Base-by-base conservation (phyloP, 2,329 filamentous ascomycete genomes). In the Talaromyces amestolkiae region DNA sequence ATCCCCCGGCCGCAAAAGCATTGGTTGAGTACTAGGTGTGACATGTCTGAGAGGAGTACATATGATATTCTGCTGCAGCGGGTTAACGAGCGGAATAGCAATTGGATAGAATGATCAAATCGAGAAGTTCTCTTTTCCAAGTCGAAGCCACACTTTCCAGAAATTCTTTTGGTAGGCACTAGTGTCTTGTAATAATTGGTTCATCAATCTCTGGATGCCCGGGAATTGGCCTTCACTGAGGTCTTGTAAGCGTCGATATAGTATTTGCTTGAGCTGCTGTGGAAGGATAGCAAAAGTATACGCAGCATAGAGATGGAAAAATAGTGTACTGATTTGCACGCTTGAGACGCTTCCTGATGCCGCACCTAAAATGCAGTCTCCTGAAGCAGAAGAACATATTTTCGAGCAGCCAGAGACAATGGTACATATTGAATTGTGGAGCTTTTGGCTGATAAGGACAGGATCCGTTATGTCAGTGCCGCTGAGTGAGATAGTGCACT, bases 121-220 rank as follows among this genome's bases (percentile, higher is more conserved):
- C n/a, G 63, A 61, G 47, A 65, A 65, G 15, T 27, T 60, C 37
- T 65, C 63, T n/a, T 65, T 59, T 9, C 63, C 63, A 3, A 65
- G 33, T 24, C 47, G 45, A 53, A 65, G 58, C 63, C 63, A 65
- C 15, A 53, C 63, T 60, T 65, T 60, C 63, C 63, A 65, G 6
- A 65, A 24, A 27, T 65, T 60, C n/a, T 33, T 49, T n/a, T 54
- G 22, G 22, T 43, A 53, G 15, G 15, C 22, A 59, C 6, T 43
- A 15, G 33, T 27, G 22, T 54, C 56, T 35, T 19, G 63, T 45
- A 65, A 24, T n/a, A 61, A 54, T 13, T 61, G 56, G 3, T 37
- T 39, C 58, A 65, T 65, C 4, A 65, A 27, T 22, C 39, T 60
- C 13, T 61, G 56, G 10, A 65, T 22, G n/a, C 63, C 63, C 53